A percentile compares a stretch with the other conserved stretches of the same genome.
phyloP scores from a whole-genome alignment of 129 eudicot genomes.

The Arctium minus region DNA sequence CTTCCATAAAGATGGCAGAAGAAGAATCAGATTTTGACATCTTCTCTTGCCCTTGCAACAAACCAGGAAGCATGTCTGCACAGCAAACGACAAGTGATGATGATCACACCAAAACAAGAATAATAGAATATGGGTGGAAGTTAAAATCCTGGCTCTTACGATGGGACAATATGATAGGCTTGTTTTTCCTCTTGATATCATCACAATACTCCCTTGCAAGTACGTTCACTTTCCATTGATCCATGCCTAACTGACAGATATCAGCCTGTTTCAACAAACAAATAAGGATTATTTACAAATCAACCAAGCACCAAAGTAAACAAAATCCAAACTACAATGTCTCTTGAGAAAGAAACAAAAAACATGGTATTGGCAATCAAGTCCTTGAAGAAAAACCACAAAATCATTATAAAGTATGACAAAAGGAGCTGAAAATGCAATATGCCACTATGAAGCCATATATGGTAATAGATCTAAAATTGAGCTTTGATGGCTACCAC shows the following conservation, averaged over 20 bases:
- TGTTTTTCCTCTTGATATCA: conserved; percentile 55
- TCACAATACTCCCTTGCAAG: conserved; percentile 80
- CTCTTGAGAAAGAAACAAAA: neutral
- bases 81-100: neutral
- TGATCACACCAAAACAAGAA: neutral
- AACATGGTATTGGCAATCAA: too few species aligned
- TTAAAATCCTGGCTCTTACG: conserved; percentile 33
- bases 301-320: neutral
- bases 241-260: conserved; percentile 74
- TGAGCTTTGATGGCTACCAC: too few species aligned
- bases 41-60: conserved; percentile 59
- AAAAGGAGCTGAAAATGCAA: too few species aligned
- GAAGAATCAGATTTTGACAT: conserved; percentile 65
- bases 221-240: conserved; percentile 61
- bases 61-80: conserved; percentile 74
- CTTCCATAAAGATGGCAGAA: conserved; percentile 59
- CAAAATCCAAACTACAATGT: neutral
- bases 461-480: too few species aligned
- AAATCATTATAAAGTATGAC: too few species aligned
- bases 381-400: too few species aligned
- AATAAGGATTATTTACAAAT: neutral
- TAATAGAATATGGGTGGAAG: neutral
- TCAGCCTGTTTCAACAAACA: conserved; percentile 51
- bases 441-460: too few species aligned
- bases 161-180: conserved; percentile 69